phyloP scores from a whole-genome alignment of 805 yeast genomes.

The Kuraishia molischiana region DNA sequence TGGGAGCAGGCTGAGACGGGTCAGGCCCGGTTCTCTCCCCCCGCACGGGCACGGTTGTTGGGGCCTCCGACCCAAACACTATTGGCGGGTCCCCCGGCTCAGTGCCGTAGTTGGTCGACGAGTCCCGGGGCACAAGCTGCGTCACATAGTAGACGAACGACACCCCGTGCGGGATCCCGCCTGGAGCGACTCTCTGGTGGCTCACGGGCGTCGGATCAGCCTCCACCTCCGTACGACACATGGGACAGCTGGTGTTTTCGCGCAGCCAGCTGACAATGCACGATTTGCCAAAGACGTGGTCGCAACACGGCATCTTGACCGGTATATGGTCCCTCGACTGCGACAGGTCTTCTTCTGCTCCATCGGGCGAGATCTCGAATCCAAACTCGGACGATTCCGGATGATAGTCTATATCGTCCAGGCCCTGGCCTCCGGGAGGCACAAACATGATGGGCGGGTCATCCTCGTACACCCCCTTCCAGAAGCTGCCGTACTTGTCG shows the following conservation, averaged over 20 bases:
- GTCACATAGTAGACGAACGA: constrained; percentile 10
- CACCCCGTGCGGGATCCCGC: constrained; percentile 4
- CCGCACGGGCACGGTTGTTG: neutral
- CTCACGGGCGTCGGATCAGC: constrained; percentile 11
- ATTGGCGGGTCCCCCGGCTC: constrained; percentile 1
- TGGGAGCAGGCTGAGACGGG: neutral
- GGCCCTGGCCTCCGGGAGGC: constrained; percentile 17
- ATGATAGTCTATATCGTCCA: constrained; percentile 1
- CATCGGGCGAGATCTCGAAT: neutral
- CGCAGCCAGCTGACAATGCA: constrained; percentile 78
- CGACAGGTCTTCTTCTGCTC: constrained; percentile 3
- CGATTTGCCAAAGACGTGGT: constrained; percentile 71
- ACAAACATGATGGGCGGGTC: constrained; percentile 17
- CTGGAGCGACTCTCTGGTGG: too few species aligned
- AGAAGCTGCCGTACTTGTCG: neutral
- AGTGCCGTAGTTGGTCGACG: constrained; percentile 13
- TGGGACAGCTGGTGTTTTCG: constrained; percentile 66
- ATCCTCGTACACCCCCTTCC: constrained; percentile 2
- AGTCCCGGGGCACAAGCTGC: constrained; percentile 19
- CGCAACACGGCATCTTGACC: constrained; percentile 61
- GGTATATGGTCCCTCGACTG: constrained; percentile 41
- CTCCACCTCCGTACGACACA: constrained; percentile 55
- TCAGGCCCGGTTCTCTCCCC: neutral
- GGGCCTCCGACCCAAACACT: neutral
- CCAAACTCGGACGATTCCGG: neutral